Base-by-base conservation (phyloP, 305 asterid genomes). In the Caryopteris hybrid region DNA sequence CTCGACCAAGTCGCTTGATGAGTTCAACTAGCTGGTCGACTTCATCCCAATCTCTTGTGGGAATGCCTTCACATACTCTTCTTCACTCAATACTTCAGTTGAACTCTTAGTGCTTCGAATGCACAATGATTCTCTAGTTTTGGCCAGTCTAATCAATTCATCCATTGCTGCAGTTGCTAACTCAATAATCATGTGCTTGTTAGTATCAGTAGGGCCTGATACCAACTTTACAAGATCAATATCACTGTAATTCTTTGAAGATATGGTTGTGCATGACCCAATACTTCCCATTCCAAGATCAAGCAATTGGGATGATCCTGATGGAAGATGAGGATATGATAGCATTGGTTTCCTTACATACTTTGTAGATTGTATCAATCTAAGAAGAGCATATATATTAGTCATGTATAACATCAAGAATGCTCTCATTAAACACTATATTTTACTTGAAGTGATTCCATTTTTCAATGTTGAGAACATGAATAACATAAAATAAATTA, bases 111-210 rank as follows among this genome's bases (percentile, higher is more conserved):
- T 41, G 78, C 74, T 73, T 0, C 83, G 83, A 47, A 81, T 61
- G 97, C 98, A 93, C 74, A 93, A 70, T 1, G 97, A 96, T 45
- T 93, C 97, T 16, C 87, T 90, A 3, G 80, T 46, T 61, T 93
- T 92, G 13, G 97, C 95, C 86, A 93, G 79, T 75, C 90, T 75
- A 48, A 85, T 77, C 29, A 93, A 50, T 64, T 93, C 98, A 82
- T 93, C 98, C 98, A 93, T 93, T 23, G 98, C 97, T 18, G 96
- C 92, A 39, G 90, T 97, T 0, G 96, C 97, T 31, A 90, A 31
- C 79, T 90, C 96, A 27, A 88, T 88, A n/a, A 90, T 82, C 60
- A 88, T 65, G 0, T 95, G 94, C 76, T 88, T 90, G 21, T 88
- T 92, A 0, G 85, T 83, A 13, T 90, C 96, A n/a, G 79, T 77